Evolutionary conservation across 2,329 filamentous ascomycete genomes (phyloP), one percentile per base, ranked within the genome.

Genomic region (Emmonsia crescens): DNA sequence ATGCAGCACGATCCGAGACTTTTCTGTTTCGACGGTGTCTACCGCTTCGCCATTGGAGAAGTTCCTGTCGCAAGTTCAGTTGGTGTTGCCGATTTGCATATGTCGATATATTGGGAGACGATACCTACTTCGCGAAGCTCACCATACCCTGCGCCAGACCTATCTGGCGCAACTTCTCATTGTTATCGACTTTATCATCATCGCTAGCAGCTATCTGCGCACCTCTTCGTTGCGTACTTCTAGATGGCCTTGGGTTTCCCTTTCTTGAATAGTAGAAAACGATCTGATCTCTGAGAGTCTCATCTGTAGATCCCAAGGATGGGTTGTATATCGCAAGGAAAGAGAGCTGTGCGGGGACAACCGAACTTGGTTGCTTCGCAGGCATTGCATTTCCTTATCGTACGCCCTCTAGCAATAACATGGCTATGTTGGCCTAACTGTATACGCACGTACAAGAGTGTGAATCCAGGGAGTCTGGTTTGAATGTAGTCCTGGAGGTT

Each of bases 251-350:
- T 51, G 63, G 57, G 27, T 60, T 67, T 56, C 63, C 70, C 33
- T 71, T 64, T 61, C 69, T 70, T 5, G 89, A 91, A 69, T 89
- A 88, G 77, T 96, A 96, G 79, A 96, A 99, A 68, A 96, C 89
- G 65, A 97, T 90, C 76, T 99, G 90, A 68, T 93, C 82, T 58
- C 83, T 79, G 65, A 92, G 78, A 2, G 86, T 88, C 71, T 91
- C 88, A 72, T 91, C 88, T 73, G 82, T 83, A 42, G 72, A 81
- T 69, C 89, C 87, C 52, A 95, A 82, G 5, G 87, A 85, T 40
- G 95, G 94, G 74, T 96, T 97, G 81, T 96, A 99, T 73, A 99
- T 95, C 73, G 93, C 86, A 54, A 99, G 83, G 74, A 94, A 97
- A 69, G 89, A 89, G 36, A 97, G 84, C 71, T 89, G 89, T 42